Evolutionary conservation across 1,284 basidiomycete species (phyloP).

Genomic region (Naganishia cerealis): DNA sequence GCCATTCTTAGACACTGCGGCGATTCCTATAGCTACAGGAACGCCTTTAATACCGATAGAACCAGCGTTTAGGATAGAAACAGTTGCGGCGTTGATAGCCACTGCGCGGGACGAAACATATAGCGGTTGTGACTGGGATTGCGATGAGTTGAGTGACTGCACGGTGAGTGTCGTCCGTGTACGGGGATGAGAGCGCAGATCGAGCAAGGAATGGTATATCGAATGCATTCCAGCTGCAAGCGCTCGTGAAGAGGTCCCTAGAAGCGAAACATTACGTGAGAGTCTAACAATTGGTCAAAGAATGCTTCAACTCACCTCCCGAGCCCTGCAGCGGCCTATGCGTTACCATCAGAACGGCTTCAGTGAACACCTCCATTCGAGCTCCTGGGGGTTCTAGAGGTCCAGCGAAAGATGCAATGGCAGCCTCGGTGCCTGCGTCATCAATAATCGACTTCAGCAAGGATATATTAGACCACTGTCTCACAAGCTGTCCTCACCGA

Average conservation of each 20-base stretch:
- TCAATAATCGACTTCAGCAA: background rate
- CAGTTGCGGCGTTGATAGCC: constrained; percentile 60
- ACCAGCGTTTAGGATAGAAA: constrained; percentile 56
- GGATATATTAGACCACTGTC: background rate
- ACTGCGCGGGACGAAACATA: constrained; percentile 51
- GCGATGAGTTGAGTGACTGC: constrained; percentile 56
- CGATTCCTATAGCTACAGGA: constrained; percentile 55
- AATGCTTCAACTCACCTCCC: constrained; percentile 45
- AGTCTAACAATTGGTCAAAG: background rate
- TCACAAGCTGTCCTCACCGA: constrained; percentile 43
- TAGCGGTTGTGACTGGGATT: constrained; percentile 31
- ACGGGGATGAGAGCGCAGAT: constrained; percentile 57
- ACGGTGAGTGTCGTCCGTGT: constrained; percentile 66
- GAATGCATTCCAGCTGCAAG: constrained; percentile 46
- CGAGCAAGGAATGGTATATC: constrained; percentile 53
- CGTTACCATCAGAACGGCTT: constrained; percentile 58
- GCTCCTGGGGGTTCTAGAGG: constrained; percentile 42
- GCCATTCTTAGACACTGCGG: constrained; percentile 40
- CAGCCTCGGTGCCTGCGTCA: constrained; percentile 10
- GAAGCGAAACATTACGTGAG: background rate
- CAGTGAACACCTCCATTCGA: constrained; percentile 58
- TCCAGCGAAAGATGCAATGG: constrained; percentile 23
- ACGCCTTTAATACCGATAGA: constrained; percentile 54
- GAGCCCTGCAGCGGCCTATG: constrained; percentile 57
- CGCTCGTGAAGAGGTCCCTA: constrained; percentile 52